A percentile compares a stretch with the other conserved stretches of the same genome.
phyloP scores from a whole-genome alignment of 2,329 filamentous ascomycete species.

The Fusarium sarcochroum region DNA sequence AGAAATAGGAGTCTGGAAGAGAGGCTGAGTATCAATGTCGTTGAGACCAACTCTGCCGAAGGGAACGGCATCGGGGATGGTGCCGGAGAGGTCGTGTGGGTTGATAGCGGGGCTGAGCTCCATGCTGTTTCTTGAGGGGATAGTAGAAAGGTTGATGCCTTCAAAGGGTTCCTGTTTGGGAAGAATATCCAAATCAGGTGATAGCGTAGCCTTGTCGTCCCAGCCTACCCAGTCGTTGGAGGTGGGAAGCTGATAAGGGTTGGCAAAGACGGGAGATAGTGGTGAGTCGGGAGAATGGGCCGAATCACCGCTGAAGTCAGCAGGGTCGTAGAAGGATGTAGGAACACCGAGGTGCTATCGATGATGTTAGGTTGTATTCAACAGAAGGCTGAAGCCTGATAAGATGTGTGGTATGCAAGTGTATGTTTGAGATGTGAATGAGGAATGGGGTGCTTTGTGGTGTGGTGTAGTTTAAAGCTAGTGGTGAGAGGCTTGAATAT shows the following conservation, averaged over 20 bases:
- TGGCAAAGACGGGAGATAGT: constrained; percentile 47
- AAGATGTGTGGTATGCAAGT: not conserved
- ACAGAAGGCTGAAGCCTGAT: constrained; percentile 5
- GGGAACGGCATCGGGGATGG: constrained; percentile 46
- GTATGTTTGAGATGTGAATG: constrained; percentile 2
- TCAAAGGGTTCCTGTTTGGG: constrained; percentile 50
- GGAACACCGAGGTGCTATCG: constrained; percentile 41
- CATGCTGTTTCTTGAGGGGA: constrained; percentile 47
- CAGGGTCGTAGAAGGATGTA: constrained; percentile 48
- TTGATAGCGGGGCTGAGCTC: constrained; percentile 49
- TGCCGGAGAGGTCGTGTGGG: constrained; percentile 47
- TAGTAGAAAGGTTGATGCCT: constrained; percentile 46
- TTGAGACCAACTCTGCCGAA: constrained; percentile 48
- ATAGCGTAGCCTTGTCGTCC: constrained; percentile 49
- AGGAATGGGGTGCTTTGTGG: constrained; percentile 40
- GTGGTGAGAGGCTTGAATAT: constrained; percentile 39
- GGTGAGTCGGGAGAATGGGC: constrained; percentile 49
- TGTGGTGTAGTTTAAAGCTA: constrained; percentile 19
- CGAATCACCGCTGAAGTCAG: constrained; percentile 49
- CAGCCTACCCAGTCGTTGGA: constrained; percentile 49
- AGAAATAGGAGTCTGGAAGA: constrained; percentile 48
- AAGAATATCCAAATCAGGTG: constrained; percentile 46
- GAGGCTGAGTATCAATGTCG: constrained; percentile 48
- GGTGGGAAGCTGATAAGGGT: constrained; percentile 48
- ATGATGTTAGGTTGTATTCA: constrained; percentile 38